phyloP scores from a whole-genome alignment of 2,329 filamentous ascomycete genomes.

The Metarhizium guizhouense region DNA sequence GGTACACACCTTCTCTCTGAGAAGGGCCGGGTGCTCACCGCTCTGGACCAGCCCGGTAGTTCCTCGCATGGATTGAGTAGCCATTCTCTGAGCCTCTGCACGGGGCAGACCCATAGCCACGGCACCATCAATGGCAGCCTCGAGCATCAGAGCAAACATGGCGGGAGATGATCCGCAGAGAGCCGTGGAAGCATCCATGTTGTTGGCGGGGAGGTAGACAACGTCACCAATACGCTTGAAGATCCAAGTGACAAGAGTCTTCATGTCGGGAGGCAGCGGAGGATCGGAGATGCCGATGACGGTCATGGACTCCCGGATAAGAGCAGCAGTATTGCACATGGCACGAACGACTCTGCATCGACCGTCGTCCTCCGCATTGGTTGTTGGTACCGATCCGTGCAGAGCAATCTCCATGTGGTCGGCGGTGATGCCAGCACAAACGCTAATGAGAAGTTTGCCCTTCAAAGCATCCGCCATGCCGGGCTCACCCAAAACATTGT shows the following conservation, averaged over 20 bases:
- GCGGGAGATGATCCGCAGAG: slow-evolving; percentile 68
- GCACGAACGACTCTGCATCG: slow-evolving; percentile 62
- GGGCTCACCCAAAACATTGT: slow-evolving; percentile 54
- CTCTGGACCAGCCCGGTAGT: slow-evolving; percentile 59
- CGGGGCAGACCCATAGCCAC: slow-evolving; percentile 71
- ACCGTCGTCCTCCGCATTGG: slow-evolving; percentile 34
- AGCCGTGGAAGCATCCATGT: slow-evolving; percentile 66
- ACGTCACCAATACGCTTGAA: slow-evolving; percentile 67
- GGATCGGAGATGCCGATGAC: slow-evolving; percentile 59
- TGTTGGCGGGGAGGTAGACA: slow-evolving; percentile 53
- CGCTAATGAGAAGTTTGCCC: slow-evolving; percentile 74
- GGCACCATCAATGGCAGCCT: slow-evolving; percentile 67
- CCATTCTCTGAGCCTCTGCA: slow-evolving; percentile 66
- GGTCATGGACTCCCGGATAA: slow-evolving; percentile 75
- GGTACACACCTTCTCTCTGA: slow-evolving; percentile 69
- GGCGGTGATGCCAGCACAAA: slow-evolving; percentile 68
- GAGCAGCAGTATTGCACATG: slow-evolving; percentile 77
- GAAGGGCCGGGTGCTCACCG: slow-evolving; percentile 66
- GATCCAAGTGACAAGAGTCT: slow-evolving; percentile 61
- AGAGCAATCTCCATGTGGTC: slow-evolving; percentile 58
- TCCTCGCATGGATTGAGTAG: slow-evolving; percentile 69
- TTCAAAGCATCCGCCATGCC: slow-evolving; percentile 65
- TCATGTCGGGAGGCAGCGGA: slow-evolving; percentile 43
- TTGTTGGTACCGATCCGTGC: slow-evolving; percentile 43
- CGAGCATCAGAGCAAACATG: slow-evolving; percentile 67